Percentiles rank a stretch among this genome's conserved stretches.
Conservation (phyloP, 2,329 filamentous ascomycete species). For the Grosmannia huntii region DNA sequence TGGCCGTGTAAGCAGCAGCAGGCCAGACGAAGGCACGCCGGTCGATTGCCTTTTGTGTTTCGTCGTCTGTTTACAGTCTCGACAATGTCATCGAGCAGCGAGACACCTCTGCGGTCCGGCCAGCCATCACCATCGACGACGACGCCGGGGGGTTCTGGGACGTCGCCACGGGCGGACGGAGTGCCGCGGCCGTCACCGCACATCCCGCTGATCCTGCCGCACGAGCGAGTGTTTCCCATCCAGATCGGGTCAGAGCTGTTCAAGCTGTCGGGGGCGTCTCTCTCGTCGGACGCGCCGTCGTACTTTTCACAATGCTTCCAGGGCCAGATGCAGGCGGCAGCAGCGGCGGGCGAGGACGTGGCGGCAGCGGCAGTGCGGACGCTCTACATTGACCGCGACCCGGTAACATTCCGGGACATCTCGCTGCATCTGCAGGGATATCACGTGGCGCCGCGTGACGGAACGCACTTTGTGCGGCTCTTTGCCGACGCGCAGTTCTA, state of each 20-base stretch:
- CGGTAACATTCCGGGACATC: slow-evolving; percentile 78
- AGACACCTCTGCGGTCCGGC: not conserved
- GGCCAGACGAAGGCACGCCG: too few relatives aligned
- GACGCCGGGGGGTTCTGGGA: not conserved
- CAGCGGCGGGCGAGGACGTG: slow-evolving; percentile 26
- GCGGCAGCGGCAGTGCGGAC: slow-evolving; percentile 48
- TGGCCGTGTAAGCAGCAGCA: not conserved
- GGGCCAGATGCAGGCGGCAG: slow-evolving; percentile 59
- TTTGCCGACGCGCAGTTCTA: slow-evolving; percentile 97
- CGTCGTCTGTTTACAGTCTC: too few relatives aligned
- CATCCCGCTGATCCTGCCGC: slow-evolving; percentile 48
- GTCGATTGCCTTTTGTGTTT: not conserved
- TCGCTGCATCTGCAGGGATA: slow-evolving; percentile 86
- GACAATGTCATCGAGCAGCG: not conserved
- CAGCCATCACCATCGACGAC: not conserved
- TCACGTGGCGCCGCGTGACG: slow-evolving; percentile 69
- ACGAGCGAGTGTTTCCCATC: slow-evolving; percentile 61
- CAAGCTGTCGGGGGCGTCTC: slow-evolving; percentile 58
- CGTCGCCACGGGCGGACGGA: too few relatives aligned
- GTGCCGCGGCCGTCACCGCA: slow-evolving; percentile 13
- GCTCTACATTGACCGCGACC: slow-evolving; percentile 90
- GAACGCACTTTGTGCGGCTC: slow-evolving; percentile 77
- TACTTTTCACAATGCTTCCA: slow-evolving; percentile 94
- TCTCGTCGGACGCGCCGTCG: slow-evolving; percentile 74
- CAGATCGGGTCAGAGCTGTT: slow-evolving; percentile 63